Base-by-base conservation (phyloP, 805 yeast genomes). In the Hanseniaspora valbyensis region DNA sequence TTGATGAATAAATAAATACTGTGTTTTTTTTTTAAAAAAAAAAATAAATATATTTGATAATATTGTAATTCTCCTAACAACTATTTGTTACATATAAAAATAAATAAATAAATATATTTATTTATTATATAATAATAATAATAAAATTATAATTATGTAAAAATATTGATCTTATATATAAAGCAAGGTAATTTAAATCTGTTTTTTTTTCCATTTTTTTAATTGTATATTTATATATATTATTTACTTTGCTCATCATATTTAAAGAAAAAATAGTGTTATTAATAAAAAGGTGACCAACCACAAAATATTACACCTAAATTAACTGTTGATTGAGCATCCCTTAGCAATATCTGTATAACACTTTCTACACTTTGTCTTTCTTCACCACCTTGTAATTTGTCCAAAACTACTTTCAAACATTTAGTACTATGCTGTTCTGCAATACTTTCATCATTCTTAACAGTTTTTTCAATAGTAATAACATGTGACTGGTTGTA, bases 301-400 rank as follows among this genome's bases (percentile, higher is more conserved):
- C 96, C 96, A 60, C 78, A 72, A 61, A 78, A 92, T 4, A 92
- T 77, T 24, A 81, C 63, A 0, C 92, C 82, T 43, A 92, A 66
- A 56, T 87, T 86, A 4, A 70, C 66, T 4, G 72, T 69, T 59
- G 78, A 81, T 0, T 80, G 71, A 0, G 98, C 96, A 53, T 83
- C 83, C 40, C 77, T 78, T 6, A 89, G 78, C 55, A 90, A 67
- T 59, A 84, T 92, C 50, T 90, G 74, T 2, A 90, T 90, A 0
- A 78, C 77, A 0, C 96, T 95, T 57, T 88, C 96, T 7, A 77
- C 76, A 59, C 88, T 86, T 59, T 87, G 95, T 16, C 80, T 72
- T 0, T 76, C 80, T 52, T 73, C 76, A 26, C 61, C 62, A 12
- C 52, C 45, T 29, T 40, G 5, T 10, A 41, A 4, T 18, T 49